Evolutionary conservation across 2,329 filamentous ascomycete species (phyloP).

Genomic region (Cladosporium colombiae): DNA sequence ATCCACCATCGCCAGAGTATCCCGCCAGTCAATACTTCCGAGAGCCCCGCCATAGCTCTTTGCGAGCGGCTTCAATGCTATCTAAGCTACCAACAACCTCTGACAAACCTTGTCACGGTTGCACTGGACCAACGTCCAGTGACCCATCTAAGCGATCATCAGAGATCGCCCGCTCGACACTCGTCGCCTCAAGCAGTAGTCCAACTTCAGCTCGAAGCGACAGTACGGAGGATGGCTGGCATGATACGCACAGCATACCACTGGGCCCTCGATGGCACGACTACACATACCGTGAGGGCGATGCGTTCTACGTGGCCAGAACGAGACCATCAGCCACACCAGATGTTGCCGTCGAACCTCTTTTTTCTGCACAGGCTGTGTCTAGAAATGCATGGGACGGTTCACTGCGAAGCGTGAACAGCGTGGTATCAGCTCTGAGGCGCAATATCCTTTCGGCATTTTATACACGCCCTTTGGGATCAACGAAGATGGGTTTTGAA

Average conservation of each 20-base stretch:
- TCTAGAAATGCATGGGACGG: neutral
- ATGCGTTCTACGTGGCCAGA: neutral
- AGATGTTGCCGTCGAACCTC: neutral
- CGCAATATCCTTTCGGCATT: neutral
- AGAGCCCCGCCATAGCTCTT: conserved; percentile 13
- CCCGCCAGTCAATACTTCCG: conserved; percentile 1
- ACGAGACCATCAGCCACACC: neutral
- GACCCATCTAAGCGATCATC: neutral
- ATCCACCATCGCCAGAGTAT: neutral
- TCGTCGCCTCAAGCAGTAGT: neutral
- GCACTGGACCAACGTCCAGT: neutral
- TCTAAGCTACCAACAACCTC: neutral
- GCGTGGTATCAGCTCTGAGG: neutral
- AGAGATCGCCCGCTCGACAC: neutral
- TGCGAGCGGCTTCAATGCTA: neutral
- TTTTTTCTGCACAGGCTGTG: neutral
- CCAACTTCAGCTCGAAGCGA: neutral
- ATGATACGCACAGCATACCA: conserved; percentile 10
- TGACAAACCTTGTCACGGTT: neutral
- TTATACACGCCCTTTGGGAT: neutral
- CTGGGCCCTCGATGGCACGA: conserved; percentile 14
- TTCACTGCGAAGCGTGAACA: neutral
- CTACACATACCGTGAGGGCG: conserved; percentile 15
- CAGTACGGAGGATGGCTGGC: neutral
- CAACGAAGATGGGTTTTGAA: neutral